Base-by-base conservation (phyloP, 2,329 filamentous ascomycete genomes). In the Davidsoniella eucalypti region DNA sequence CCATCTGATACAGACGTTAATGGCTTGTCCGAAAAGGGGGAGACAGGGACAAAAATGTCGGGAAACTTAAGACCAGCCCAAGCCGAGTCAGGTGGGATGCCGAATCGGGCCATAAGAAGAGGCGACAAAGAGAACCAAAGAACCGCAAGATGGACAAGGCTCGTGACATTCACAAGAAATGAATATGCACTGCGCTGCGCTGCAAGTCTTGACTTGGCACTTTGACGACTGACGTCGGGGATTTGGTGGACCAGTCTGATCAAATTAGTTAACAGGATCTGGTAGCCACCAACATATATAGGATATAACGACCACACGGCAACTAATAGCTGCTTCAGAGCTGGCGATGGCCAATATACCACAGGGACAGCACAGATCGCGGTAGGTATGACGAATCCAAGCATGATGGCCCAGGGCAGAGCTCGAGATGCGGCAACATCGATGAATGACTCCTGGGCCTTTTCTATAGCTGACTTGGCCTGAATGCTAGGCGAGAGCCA, bases 291-390 rank as follows among this genome's bases (percentile, higher is more conserved):
- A 7, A 56, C 54, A 44, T 52, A 57, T 8, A 58, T 8, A 1
- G 58, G 58, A 39, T 59, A 59, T 12, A 52, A 38, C 25, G 59
- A 57, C 58, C 58, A 59, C 1, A 56, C 16, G 1, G 54, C 56
- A 8, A 59, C 40, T 1, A 54, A 45, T 23, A 55, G n/a, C 39
- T 58, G 57, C 17, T 56, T 54, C 16, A 44, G 50, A 10, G 55
- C 51, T 16, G 47, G 47, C 1, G 55, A 50, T 40, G 58, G 47
- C 23, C 55, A 2, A 4, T n/a, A 14, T 5, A 57, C 52, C 8
- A 53, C 48, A 1, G 57, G 55, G 3, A 60, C 51, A 17, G 46
- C 49, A 14, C 45, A 26, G 1, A 58, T 44, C 33, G 56, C 10
- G 9, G 55, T 55, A 1, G 58, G 58, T 10, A 59, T 23, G 17